These are phyloP conservation scores for Pyricularia sp. DNA, from an alignment of 2,329 filamentous ascomycete species.

Conservation along the genomic window DNA sequence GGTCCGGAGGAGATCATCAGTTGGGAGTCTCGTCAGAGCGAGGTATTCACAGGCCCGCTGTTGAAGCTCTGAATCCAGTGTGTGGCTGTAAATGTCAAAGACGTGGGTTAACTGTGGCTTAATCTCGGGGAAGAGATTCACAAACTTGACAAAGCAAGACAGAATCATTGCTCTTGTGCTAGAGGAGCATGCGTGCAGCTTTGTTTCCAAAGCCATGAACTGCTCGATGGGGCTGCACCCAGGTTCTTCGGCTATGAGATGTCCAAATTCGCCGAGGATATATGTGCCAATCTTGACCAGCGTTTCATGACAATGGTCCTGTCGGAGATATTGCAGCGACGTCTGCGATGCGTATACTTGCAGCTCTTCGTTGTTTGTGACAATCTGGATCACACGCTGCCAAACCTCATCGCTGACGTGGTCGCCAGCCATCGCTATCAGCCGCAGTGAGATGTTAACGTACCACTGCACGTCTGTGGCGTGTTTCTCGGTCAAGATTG, in stretches of 20 bases:
- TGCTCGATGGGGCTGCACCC: constrained; percentile 96
- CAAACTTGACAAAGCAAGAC: constrained; percentile 93
- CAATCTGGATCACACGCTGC: constrained; percentile 97
- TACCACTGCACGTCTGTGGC: constrained; percentile 99
- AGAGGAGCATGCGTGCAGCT: constrained; percentile 81
- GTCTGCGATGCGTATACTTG: constrained; percentile 95
- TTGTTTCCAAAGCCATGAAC: constrained; percentile 83
- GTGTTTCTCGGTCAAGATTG: constrained; percentile 96
- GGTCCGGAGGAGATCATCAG: constrained; percentile 84
- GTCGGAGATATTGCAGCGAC: constrained; percentile 84
- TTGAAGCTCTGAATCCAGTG: constrained; percentile 88
- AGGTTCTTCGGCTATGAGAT: constrained; percentile 85
- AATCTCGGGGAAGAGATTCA: constrained; percentile 97
- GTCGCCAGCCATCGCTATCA: constrained; percentile 94
- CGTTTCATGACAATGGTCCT: constrained; percentile 91
- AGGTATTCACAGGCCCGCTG: constrained; percentile 95
- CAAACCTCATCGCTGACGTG: constrained; percentile 99
- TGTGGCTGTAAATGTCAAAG: constrained; percentile 88
- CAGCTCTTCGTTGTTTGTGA: constrained; percentile 97
- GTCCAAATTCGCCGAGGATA: constrained; percentile 91
- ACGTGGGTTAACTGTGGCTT: constrained; percentile 88
- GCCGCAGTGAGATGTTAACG: constrained; percentile 88
- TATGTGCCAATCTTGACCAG: constrained; percentile 97
- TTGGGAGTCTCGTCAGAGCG: constrained; percentile 72
- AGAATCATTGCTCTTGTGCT: constrained; percentile 88